Evolutionary conservation across 192 early-diverging fungal genomes (phyloP), one percentile per base, ranked within the genome.

Genomic region (Linnemannia hyalina): DNA sequence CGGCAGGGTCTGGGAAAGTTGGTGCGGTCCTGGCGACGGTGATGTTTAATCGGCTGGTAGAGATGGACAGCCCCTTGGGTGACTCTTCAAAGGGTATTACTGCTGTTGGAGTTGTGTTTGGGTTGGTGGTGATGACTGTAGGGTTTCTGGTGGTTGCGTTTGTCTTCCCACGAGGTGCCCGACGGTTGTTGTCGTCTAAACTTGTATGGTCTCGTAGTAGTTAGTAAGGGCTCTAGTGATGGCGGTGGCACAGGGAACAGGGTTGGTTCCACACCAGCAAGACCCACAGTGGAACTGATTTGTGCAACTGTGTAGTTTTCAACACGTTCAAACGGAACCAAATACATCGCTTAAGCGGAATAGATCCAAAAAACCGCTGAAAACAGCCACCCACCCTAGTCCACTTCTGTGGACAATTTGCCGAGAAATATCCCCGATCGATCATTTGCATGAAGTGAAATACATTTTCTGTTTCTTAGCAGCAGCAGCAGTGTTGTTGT

Each of bases 1-100:
- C 94, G 70, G 95, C 95, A 55, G 96, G 93, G 32, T 84, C 84
- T 74, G 95, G 96, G 57, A 97, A 96, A 88, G 88, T 92, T 52
- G 95, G 93, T 68, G 95, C 94, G 46, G 93, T 96, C 80, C 60
- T 95, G 74, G 92, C 93, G 47, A 84, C 90, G 26, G 90, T 93
- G 76, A 91, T 90, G 23, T 92, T 91, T 85, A 91, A 92, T 77
- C 77, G 83, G 42, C 26, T 94, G 44, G 84, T 83, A 15, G 91
- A 90, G 72, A 87, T 90, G 22, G 86, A 87, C 35, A 89, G 85
- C 60, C 60, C 70, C 3, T 73, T 79, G 23, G 88, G 88, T 65
- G 78, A 89, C 35, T 83, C 88, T 57, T 88, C 87, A 65, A 29
- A 15, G n/a, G 23, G 26, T 4, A 32, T 2, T 6, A 65, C 60